Evolutionary conservation across 805 yeast genomes (phyloP).

Genomic region (Blastobotrys attinorum): DNA sequence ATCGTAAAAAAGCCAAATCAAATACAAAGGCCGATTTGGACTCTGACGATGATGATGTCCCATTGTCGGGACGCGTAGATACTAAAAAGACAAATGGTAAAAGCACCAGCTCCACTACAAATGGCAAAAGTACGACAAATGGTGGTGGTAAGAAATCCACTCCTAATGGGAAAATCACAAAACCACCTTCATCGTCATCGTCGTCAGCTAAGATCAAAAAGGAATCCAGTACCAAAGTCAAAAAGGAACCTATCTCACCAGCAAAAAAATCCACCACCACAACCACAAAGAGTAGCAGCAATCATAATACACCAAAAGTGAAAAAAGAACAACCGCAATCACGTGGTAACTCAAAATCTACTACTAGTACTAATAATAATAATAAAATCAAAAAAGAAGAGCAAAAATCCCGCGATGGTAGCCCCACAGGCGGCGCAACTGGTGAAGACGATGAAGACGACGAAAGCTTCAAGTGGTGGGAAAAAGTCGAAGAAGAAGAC

Average conservation of each 20-base stretch:
- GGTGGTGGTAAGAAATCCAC: neutral
- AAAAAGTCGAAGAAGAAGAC: conserved; percentile 50
- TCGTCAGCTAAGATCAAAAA: conserved; percentile 12
- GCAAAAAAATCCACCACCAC: conserved; percentile 1
- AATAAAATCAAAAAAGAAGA: conserved; percentile 6
- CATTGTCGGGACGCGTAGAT: neutral
- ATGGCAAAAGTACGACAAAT: no score
- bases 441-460: conserved; percentile 29
- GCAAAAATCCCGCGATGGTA: conserved; percentile 3
- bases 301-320: conserved; percentile 3
- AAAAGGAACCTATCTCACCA: neutral
- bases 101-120: neutral
- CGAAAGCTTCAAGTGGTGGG: conserved; percentile 79
- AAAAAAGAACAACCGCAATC: conserved; percentile 1
- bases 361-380: conserved; percentile 1
- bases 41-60: conserved; percentile 5
- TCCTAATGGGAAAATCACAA: no score
- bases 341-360: conserved; percentile 5
- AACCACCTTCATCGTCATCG: no score
- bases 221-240: conserved; percentile 5
- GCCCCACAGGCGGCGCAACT: conserved; percentile 8
- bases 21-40: no score
- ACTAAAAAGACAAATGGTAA: neutral
- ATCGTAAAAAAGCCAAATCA: neutral
- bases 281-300: conserved; percentile 1